Conservation (phyloP, 225 moss, liverwort and hornwort species). For the Rhytidiadelphus loreus region DNA sequence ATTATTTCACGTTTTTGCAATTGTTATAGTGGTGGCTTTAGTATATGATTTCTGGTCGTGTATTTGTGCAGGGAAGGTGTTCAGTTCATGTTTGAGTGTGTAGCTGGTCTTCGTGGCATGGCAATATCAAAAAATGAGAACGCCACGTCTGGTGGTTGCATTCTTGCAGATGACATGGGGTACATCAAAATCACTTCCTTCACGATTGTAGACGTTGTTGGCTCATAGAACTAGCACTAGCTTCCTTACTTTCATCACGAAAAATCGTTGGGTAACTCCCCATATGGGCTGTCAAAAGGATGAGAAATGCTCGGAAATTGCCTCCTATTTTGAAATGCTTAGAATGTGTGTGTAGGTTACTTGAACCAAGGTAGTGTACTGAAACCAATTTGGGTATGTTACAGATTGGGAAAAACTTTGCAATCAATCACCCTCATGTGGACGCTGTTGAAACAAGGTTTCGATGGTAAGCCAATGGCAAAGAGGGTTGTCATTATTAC, state of each 20-base stretch:
- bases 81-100: slow-evolving; percentile 99
- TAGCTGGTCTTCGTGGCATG: slow-evolving; percentile 79
- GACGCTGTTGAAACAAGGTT: slow-evolving; percentile 93
- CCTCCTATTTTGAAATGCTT: neutral
- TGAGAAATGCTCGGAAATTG: neutral
- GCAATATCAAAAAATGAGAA: slow-evolving; percentile 47
- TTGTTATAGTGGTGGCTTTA: neutral
- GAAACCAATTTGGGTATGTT: neutral
- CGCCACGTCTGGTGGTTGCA: slow-evolving; percentile 68
- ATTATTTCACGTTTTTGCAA: neutral
- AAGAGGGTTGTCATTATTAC: slow-evolving; percentile 90
- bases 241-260: neutral
- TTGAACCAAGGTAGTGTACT: neutral
- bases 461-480: slow-evolving; percentile 66
- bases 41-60: neutral
- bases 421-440: slow-evolving; percentile 96
- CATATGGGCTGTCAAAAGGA: neutral
- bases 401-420: slow-evolving; percentile 88
- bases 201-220: neutral
- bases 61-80: slow-evolving; percentile 80
- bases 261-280: neutral
- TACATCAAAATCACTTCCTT: neutral
- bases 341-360: neutral
- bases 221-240: neutral
- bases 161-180: slow-evolving; percentile 99